These are phyloP conservation scores for Lasiodiplodia theobromae DNA, from an alignment of 2,329 filamentous ascomycete genomes.

Conservation along the genomic window DNA sequence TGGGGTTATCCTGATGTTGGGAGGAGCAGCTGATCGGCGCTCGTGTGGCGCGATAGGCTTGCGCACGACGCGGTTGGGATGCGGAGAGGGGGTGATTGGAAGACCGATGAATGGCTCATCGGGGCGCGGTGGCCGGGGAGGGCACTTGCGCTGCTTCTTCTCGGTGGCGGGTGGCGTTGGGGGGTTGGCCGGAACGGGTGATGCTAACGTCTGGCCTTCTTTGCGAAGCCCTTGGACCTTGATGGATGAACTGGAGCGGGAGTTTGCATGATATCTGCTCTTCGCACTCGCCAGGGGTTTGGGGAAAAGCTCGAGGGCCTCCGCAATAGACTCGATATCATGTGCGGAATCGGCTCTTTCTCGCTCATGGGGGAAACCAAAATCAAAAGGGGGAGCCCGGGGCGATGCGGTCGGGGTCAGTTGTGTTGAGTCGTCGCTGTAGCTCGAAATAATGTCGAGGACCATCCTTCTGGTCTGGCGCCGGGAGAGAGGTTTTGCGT, in stretches of 20 bases:
- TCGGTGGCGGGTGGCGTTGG: neutral
- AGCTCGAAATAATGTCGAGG: slow-evolving; percentile 28
- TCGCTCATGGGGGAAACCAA: slow-evolving; percentile 23
- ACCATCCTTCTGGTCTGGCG: slow-evolving; percentile 20
- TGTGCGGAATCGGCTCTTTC: slow-evolving; percentile 29
- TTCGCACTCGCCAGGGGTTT: neutral
- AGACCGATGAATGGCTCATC: slow-evolving; percentile 24
- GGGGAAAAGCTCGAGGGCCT: slow-evolving; percentile 14
- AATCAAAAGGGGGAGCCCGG: slow-evolving; percentile 10
- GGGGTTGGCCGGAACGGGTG: neutral
- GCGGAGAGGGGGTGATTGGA: slow-evolving; percentile 5
- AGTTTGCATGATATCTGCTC: neutral
- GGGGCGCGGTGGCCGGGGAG: slow-evolving; percentile 22
- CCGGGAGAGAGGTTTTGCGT: slow-evolving; percentile 2
- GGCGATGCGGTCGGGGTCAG: neutral
- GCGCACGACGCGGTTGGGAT: slow-evolving; percentile 5
- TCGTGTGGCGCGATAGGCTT: slow-evolving; percentile 2
- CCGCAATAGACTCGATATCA: slow-evolving; percentile 15
- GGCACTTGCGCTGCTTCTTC: slow-evolving; percentile 20
- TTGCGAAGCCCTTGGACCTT: slow-evolving; percentile 20
- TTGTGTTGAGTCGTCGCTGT: slow-evolving; percentile 2
- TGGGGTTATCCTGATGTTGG: neutral
- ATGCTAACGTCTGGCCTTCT: slow-evolving; percentile 26
- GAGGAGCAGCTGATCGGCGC: slow-evolving; percentile 12
- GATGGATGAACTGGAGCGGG: slow-evolving; percentile 13